phyloP scores from a whole-genome alignment of 257 asterid species.

The Lycium ferocissimum region DNA sequence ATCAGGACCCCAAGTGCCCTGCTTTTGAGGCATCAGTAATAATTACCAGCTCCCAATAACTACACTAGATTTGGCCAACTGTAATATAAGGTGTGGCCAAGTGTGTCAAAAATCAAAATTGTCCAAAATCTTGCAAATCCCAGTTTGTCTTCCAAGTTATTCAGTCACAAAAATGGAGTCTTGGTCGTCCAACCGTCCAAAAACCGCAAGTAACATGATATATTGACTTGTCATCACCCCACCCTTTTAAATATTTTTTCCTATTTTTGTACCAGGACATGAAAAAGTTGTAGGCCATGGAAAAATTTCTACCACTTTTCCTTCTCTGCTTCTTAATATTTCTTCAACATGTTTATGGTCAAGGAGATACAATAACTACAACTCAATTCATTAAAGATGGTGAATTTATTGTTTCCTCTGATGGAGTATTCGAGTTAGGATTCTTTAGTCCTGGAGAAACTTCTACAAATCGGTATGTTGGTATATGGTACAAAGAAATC shows the following conservation, averaged over 20 bases:
- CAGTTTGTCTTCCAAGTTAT: neutral
- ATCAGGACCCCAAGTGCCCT: conserved; percentile 25
- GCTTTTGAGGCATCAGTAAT: conserved; percentile 1
- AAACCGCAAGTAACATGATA: neutral
- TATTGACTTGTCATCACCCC: neutral
- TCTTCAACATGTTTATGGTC: conserved; percentile 2
- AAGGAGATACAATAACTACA: conserved; percentile 34
- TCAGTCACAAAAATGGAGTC: conserved; percentile 4
- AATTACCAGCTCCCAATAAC: neutral
- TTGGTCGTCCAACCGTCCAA: neutral
- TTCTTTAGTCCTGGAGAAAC: conserved; percentile 51
- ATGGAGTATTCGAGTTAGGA: conserved; percentile 52
- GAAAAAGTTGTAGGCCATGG: neutral
- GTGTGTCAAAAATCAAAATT: neutral
- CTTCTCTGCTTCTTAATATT: neutral
- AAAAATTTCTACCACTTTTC: neutral
- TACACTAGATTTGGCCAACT: neutral
- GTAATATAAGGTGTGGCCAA: neutral
- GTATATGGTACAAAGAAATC: conserved; percentile 54
- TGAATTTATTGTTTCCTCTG: conserved; percentile 47
- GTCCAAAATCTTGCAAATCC: neutral
- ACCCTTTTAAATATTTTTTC: neutral
- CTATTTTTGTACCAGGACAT: neutral
- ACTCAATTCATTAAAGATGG: conserved; percentile 40
- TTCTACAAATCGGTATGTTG: conserved; percentile 41